Evolutionary conservation across 768 basidiomycete species (phyloP).

Genomic region (Mycena sanguinolenta): DNA sequence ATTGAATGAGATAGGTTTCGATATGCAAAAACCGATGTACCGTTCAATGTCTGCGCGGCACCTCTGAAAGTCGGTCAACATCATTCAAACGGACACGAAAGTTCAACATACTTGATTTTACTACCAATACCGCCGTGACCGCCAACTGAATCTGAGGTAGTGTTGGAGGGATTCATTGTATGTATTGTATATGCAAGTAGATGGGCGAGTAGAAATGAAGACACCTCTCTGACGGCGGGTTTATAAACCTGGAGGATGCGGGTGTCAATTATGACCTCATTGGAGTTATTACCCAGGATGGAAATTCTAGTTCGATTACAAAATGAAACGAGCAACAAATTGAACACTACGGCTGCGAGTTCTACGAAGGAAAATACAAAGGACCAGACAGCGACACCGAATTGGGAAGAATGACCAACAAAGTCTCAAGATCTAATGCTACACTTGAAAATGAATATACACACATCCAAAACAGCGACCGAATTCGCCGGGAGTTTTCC

Average conservation of each 20-base stretch:
- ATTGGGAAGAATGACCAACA: no score
- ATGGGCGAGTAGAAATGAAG: neutral
- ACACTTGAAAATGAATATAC: no score
- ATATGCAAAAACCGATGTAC: neutral
- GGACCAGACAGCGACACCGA: no score
- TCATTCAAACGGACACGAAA: neutral
- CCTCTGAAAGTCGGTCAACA: conserved; percentile 18
- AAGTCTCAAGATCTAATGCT: no score
- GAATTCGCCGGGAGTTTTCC: no score
- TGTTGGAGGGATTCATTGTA: conserved; percentile 3
- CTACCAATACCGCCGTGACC: conserved; percentile 15
- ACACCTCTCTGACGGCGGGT: neutral
- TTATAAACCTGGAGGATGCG: neutral
- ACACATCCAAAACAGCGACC: no score
- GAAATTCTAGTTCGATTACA: neutral
- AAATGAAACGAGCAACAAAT: no score
- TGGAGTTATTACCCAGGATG: conserved; percentile 13
- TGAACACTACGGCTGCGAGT: no score
- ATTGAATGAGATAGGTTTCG: neutral
- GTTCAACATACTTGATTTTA: conserved; percentile 25
- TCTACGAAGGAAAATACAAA: no score
- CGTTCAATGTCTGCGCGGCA: conserved; percentile 26
- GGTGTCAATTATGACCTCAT: conserved; percentile 30
- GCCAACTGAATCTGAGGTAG: conserved; percentile 2
- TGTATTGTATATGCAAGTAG: neutral